Conservation (phyloP, 2,329 filamentous ascomycete genomes). For the Exutisphaerella laricina region DNA sequence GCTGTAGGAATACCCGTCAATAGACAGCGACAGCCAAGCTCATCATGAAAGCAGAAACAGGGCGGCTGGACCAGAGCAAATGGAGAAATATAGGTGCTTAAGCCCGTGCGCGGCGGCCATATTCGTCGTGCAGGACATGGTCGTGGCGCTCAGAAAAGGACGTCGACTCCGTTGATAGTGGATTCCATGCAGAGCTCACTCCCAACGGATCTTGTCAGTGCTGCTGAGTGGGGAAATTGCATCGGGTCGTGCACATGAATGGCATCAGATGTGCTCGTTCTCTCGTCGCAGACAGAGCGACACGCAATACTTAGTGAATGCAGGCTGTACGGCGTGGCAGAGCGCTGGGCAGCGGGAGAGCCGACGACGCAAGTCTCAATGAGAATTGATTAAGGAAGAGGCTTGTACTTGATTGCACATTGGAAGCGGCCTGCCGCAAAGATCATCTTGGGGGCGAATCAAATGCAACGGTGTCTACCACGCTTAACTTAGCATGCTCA, state of each 20-base stretch:
- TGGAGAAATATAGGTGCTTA: conserved; percentile 2
- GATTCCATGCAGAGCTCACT: background rate
- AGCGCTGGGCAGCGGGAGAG: too few relatives aligned
- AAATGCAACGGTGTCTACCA: too few relatives aligned
- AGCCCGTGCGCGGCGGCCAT: background rate
- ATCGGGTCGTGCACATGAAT: conserved; percentile 2
- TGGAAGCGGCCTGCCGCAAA: too few relatives aligned
- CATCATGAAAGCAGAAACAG: conserved; percentile 1
- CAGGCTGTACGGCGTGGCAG: background rate
- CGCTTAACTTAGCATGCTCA: background rate
- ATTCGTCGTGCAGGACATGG: conserved; percentile 2
- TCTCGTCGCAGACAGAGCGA: background rate
- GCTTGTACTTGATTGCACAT: background rate
- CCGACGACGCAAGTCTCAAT: background rate
- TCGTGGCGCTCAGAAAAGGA: conserved; percentile 1
- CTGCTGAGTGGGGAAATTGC: background rate
- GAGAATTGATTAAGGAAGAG: conserved; percentile 3
- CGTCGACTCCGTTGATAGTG: background rate
- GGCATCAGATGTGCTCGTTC: background rate
- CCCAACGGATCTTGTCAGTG: background rate
- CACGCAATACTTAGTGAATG: background rate
- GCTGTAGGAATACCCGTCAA: too few relatives aligned
- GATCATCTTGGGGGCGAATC: background rate
- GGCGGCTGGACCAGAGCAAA: conserved; percentile 3
- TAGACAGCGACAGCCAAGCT: too few relatives aligned